Percentiles rank a stretch among this genome's conserved stretches.
Evolutionary conservation across 768 basidiomycete genomes (phyloP).

Genomic region (Lanmaoa pseudosensibilis): DNA sequence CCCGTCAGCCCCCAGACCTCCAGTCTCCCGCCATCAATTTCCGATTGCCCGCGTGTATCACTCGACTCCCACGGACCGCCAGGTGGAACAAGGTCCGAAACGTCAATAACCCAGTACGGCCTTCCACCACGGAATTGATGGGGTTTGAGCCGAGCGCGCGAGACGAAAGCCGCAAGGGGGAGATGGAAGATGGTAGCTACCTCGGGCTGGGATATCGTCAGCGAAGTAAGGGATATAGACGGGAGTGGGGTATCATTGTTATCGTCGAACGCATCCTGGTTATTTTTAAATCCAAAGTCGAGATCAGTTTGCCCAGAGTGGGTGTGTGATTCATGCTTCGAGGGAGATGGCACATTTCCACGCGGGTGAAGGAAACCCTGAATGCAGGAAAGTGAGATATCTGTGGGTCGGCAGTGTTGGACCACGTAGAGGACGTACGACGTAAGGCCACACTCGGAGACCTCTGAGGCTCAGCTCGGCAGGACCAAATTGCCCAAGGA

Average conservation of each 20-base stretch:
- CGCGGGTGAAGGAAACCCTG: constrained; percentile 44
- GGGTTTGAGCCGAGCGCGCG: constrained; percentile 46
- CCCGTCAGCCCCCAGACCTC: constrained; percentile 86
- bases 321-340: not conserved
- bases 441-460: constrained; percentile 72
- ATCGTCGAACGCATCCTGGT: not conserved
- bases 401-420: not conserved
- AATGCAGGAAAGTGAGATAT: not conserved
- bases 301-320: constrained; percentile 1
- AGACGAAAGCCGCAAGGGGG: constrained; percentile 52
- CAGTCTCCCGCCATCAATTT: constrained; percentile 47
- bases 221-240: constrained; percentile 53
- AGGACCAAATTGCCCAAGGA: constrained; percentile 65
- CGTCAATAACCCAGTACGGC: constrained; percentile 68
- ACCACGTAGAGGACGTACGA: constrained; percentile 49
- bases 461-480: constrained; percentile 58
- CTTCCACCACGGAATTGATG: constrained; percentile 52
- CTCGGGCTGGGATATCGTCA: constrained; percentile 58
- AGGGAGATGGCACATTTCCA: not conserved
- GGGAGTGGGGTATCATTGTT: constrained; percentile 50
- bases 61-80: constrained; percentile 32
- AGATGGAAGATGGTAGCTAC: constrained; percentile 74
- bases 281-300: not conserved
- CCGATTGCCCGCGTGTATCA: constrained; percentile 38
- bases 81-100: constrained; percentile 51